Evolutionary conservation across 352 stramenopile species (phyloP), one percentile per base, ranked within the genome.

Genomic region (Phytophthora ohioensis): DNA sequence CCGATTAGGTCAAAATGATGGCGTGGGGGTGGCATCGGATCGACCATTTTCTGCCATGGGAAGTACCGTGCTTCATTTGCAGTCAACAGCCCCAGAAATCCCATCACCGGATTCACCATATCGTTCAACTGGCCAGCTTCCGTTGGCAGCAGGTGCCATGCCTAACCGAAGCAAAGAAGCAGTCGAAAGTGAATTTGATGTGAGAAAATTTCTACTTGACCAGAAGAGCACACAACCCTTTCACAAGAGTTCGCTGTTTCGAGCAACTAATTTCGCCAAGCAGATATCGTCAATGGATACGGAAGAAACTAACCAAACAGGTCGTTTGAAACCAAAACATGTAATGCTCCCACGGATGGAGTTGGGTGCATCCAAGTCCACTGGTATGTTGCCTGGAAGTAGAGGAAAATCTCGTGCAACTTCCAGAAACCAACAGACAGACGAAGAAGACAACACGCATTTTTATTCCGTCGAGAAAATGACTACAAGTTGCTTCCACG

Each of bases 381-480:
- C 60, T 3, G 66, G 56, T n/a, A 48, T 52, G n/a, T 39, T 79
- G n/a, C 64, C 61, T 6, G 39, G 51, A 3, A 12, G n/a, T 15
- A 21, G 5, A 34, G 8, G 2, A 13, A 56, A 42, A 43, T 31
- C 15, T 43, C 49, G 27, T 30, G 32, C 4, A 9, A 32, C 6
- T 32, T 56, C 49, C 0, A 35, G 49, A 15, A 76, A 76, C 31
- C 66, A 75, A 8, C 48, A 59, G 57, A 53, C 66, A 21, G 75
- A 83, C 3, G 71, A 82, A 0, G 72, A 84, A 8, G 63, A 82
- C 2, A 76, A 77, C 30, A 36, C 74, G 2, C 88, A 91, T 60
- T 90, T 94, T 48, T 95, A 95, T 73, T 90, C 88, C 27, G 74
- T 94, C 27, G 86, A 93, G 62, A 89, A 84, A 39, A 79, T 93